Percentiles rank a stretch among this genome's conserved stretches.
These are phyloP conservation scores for Fremontodendron californicum DNA, from an alignment of 345 rosid genomes.

Conservation along the genomic window DNA sequence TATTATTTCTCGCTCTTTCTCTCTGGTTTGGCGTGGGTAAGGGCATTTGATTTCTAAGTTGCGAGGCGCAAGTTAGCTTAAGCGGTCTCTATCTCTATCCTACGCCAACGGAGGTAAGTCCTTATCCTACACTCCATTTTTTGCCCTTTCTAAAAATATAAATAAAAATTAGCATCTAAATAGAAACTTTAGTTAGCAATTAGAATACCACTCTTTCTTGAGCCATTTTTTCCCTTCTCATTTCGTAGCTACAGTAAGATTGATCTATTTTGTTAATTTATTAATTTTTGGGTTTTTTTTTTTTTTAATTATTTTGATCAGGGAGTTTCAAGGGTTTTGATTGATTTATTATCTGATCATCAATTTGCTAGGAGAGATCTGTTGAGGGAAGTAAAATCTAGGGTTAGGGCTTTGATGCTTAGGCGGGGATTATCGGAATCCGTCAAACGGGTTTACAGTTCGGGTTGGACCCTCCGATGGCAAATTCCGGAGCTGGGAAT, in stretches of 20 bases:
- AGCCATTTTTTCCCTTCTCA: background rate
- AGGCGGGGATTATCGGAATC: slow-evolving; percentile 45
- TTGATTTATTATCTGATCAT: slow-evolving; percentile 6
- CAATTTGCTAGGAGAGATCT: slow-evolving; percentile 1
- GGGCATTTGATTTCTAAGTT: background rate
- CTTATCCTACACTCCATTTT: background rate
- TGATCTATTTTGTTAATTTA: background rate
- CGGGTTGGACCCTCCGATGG: slow-evolving; percentile 62
- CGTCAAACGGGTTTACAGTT: slow-evolving; percentile 12
- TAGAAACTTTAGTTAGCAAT: background rate
- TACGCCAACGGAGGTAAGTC: background rate
- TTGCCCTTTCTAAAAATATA: background rate
- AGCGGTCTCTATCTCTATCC: background rate
- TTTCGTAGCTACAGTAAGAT: background rate
- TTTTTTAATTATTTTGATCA: background rate
- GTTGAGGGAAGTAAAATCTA: background rate
- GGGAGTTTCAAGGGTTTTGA: background rate
- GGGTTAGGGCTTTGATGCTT: slow-evolving; percentile 45
- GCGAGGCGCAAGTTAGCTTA: background rate
- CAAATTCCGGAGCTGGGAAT: slow-evolving; percentile 83
- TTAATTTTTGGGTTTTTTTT: background rate
- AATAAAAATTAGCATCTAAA: background rate
- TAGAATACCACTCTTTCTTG: background rate
- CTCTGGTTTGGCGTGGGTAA: background rate
- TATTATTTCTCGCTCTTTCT: background rate